A percentile compares a stretch with the other conserved stretches of the same genome.
Evolutionary conservation across 352 stramenopile genomes (phyloP).

Genomic region (Paralagenidium karlingii): DNA sequence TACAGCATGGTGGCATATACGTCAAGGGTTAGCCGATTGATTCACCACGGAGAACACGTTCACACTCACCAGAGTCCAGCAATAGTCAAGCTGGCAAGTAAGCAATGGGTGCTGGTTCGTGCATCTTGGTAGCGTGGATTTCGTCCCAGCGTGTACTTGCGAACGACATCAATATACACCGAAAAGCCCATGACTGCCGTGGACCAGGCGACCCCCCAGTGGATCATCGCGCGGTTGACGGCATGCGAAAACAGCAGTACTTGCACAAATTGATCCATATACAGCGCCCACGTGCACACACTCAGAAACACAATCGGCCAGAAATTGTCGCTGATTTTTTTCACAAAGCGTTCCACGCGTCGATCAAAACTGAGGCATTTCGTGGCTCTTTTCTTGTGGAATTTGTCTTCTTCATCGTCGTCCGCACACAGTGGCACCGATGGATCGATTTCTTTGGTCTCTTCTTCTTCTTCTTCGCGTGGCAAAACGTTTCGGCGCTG

Average conservation of each 20-base stretch:
- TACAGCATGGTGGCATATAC: conserved; percentile 6
- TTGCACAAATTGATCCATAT: conserved; percentile 45
- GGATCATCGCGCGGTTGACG: conserved; percentile 38
- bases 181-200: conserved; percentile 41
- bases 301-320: conserved; percentile 43
- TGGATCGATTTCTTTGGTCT: too few species aligned
- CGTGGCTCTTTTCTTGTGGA: too few species aligned
- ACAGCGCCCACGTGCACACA: conserved; percentile 31
- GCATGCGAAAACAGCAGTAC: conserved; percentile 33
- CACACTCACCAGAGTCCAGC: conserved; percentile 32
- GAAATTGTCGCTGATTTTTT: too few species aligned
- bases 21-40: neutral
- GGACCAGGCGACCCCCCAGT: conserved; percentile 31
- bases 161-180: conserved; percentile 62
- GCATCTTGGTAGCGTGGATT: conserved; percentile 42
- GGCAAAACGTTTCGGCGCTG: too few species aligned
- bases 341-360: too few species aligned
- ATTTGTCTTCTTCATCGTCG: too few species aligned
- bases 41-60: neutral
- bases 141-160: conserved; percentile 33
- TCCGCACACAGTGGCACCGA: too few species aligned
- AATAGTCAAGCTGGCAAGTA: conserved; percentile 37
- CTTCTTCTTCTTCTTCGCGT: too few species aligned
- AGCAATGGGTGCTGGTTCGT: conserved; percentile 48
- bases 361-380: too few species aligned